These are phyloP conservation scores for Myxozyma monticola DNA, from an alignment of 805 yeast species.

Conservation along the genomic window DNA sequence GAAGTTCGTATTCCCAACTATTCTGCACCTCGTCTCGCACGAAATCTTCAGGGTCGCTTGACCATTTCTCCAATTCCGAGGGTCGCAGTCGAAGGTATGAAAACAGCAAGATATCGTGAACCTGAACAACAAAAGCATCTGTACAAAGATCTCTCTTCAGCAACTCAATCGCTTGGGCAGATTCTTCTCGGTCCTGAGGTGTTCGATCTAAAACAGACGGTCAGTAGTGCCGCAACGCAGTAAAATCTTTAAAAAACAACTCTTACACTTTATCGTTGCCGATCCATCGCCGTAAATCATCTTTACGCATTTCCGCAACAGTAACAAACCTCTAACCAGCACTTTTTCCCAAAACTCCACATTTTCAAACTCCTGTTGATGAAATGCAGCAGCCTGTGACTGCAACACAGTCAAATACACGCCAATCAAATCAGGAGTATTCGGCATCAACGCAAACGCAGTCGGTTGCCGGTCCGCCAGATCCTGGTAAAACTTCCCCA, in stretches of 20 bases:
- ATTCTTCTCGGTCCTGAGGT: conserved; percentile 63
- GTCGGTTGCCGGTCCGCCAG: conserved; percentile 63
- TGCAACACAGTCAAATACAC: conserved; percentile 62
- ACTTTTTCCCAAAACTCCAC: conserved; percentile 72
- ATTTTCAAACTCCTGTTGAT: conserved; percentile 50
- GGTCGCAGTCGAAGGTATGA: conserved; percentile 77
- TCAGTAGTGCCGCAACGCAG: too few species aligned
- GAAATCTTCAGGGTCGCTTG: conserved; percentile 89
- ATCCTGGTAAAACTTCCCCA: conserved; percentile 69
- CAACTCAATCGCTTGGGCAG: conserved; percentile 54
- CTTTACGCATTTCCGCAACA: conserved; percentile 64
- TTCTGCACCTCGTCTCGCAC: conserved; percentile 73
- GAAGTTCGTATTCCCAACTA: conserved; percentile 78
- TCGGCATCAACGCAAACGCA: conserved; percentile 67
- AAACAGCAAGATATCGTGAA: conserved; percentile 66
- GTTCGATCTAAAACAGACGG: conserved; percentile 59
- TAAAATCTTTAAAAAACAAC: not conserved
- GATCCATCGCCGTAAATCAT: conserved; percentile 68
- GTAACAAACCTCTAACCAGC: conserved; percentile 56
- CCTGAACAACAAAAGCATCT: conserved; percentile 52
- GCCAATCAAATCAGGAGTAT: conserved; percentile 59
- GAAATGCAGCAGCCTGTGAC: conserved; percentile 54
- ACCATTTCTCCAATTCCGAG: conserved; percentile 78
- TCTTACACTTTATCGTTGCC: conserved; percentile 42
- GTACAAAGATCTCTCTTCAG: conserved; percentile 60